Base-by-base conservation (phyloP, 768 basidiomycete genomes). In the Lactarius sp. region DNA sequence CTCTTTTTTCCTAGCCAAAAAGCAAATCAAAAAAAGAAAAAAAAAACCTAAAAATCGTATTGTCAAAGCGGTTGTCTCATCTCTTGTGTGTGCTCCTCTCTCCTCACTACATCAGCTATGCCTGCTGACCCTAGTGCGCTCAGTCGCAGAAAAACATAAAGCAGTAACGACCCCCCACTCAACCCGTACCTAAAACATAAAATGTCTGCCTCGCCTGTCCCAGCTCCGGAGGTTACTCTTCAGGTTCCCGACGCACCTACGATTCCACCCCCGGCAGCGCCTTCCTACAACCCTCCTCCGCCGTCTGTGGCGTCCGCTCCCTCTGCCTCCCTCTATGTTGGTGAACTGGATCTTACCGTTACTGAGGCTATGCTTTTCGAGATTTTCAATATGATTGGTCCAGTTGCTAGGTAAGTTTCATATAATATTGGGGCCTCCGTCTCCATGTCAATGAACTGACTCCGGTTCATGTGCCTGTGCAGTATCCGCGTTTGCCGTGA, bases 361-460 rank as follows among this genome's bases (percentile, higher is more conserved):
- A 92, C 95, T 42, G 97, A 99, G 82, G 96, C 97, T 62, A 98
- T 98, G 94, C 85, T 99, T 59, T 99, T 98, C 74, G 97, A 99
- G 81, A 98, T 99, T 76, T 99, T 99, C 83, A 97, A 97, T 76
- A 96, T 98, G 92, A 94, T 98, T 77, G 97, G 97, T 57, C 97
- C 96, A 54, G 97, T 99, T 68, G 94, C 94, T 51, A 95, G 93
- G 94, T 92, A 68, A 67, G 87, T 76, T 39, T 34, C 59, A 54
- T 16, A 59, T 41, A 33, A 22, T 56, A 42, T 33, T 8, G 2
- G n/a, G n/a, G 6, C 16, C 55, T 27, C 46, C 37, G 56, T 36
- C 59, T 34, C 39, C 50, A 54, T 62, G 58, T 64, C 56, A 49
- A 49, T 56, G 27, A 22, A 14, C 36, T 62, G 44, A 66, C 46